Conservation (phyloP, 2,329 filamentous ascomycete species). For the Penicillium sclerotigenum region DNA sequence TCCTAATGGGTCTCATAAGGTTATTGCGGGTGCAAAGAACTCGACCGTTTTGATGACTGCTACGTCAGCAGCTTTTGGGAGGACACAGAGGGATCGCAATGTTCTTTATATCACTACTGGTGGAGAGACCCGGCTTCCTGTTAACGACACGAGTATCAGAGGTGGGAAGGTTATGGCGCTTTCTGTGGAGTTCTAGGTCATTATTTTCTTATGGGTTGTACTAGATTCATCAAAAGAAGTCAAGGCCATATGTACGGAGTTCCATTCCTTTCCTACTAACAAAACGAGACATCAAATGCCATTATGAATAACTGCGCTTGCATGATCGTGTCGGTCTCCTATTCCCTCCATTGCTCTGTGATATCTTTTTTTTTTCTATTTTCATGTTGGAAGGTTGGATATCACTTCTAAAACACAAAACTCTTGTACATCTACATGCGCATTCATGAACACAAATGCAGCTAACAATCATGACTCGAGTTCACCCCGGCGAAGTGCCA, state of each 20-base stretch:
- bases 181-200: background rate
- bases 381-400: constrained; percentile 3
- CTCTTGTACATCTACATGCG: constrained; percentile 21
- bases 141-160: background rate
- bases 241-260: constrained; percentile 3
- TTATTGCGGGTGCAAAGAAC: constrained; percentile 7
- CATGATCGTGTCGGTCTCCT: background rate
- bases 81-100: constrained; percentile 1
- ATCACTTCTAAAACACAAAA: constrained; percentile 13
- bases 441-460: constrained; percentile 15
- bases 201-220: background rate
- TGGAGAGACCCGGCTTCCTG: constrained; percentile 1
- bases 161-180: constrained; percentile 7
- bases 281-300: background rate
- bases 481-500: constrained; percentile 86
- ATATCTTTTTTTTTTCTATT: constrained; percentile 1
- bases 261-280: constrained; percentile 1
- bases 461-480: constrained; percentile 32
- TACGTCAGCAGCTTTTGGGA: constrained; percentile 17
- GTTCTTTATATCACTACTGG: constrained; percentile 17
- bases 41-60: constrained; percentile 14
- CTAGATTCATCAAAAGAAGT: background rate
- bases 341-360: background rate
- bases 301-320: constrained; percentile 9
- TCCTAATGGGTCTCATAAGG: background rate